Conservation (phyloP, 2,329 filamentous ascomycete species). For the Cladorrhinum sp. region DNA sequence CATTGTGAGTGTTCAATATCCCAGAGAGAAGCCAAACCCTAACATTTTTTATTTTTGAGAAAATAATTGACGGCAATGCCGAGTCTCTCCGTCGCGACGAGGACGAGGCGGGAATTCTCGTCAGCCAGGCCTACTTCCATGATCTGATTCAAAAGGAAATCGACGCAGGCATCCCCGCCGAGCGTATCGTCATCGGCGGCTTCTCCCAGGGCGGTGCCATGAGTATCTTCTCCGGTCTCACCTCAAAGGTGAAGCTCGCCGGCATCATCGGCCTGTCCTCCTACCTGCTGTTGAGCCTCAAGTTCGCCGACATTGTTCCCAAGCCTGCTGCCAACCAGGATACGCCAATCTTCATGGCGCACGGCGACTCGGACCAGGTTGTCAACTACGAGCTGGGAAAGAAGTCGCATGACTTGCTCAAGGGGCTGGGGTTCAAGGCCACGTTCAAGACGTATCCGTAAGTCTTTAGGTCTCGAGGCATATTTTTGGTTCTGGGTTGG, state of each 20-base stretch:
- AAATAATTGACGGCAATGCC: constrained; percentile 26
- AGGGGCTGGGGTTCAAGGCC: constrained; percentile 67
- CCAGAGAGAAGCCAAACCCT: too few relatives aligned
- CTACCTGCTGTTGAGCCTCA: constrained; percentile 66
- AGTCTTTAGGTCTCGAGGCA: constrained; percentile 39
- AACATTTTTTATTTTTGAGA: constrained; percentile 9
- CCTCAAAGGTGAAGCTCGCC: constrained; percentile 69
- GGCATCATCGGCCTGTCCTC: constrained; percentile 83
- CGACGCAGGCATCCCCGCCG: constrained; percentile 72
- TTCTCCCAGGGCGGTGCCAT: constrained; percentile 89
- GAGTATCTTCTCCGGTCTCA: constrained; percentile 76
- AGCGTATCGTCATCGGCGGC: constrained; percentile 81
- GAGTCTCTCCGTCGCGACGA: constrained; percentile 35
- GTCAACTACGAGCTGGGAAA: constrained; percentile 68
- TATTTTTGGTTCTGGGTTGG: too few relatives aligned
- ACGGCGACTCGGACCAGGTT: constrained; percentile 74
- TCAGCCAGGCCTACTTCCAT: constrained; percentile 73
- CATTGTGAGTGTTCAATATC: constrained; percentile 56
- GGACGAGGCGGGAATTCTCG: constrained; percentile 69
- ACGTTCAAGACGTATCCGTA: constrained; percentile 74
- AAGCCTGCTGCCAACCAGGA: constrained; percentile 59
- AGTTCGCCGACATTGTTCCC: constrained; percentile 42
- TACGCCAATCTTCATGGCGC: constrained; percentile 84
- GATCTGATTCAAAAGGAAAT: constrained; percentile 77
- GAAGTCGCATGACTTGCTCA: constrained; percentile 63